Percentiles rank a stretch among this genome's conserved stretches.
phyloP scores from a whole-genome alignment of 192 early-diverging fungal species.

The Backusella westeae region DNA sequence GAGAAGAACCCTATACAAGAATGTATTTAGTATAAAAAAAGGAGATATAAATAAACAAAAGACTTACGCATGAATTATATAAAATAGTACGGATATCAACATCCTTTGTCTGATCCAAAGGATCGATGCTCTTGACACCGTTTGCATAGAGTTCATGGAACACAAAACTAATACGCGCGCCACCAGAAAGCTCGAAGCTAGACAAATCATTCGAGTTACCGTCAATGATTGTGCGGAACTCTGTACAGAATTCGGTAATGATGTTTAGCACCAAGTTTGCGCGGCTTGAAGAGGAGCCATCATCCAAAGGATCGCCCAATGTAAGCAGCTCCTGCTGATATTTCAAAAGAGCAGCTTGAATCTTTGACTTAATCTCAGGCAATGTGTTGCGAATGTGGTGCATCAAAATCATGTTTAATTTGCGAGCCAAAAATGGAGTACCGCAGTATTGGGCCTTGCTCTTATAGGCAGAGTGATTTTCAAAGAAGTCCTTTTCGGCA shows the following conservation, averaged over 20 bases:
- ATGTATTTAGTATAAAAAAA: too few species aligned
- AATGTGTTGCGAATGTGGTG: slow-evolving; percentile 98
- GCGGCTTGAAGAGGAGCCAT: slow-evolving; percentile 64
- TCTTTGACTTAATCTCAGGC: slow-evolving; percentile 99
- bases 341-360: slow-evolving; percentile 78
- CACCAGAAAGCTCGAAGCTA: slow-evolving; percentile 93
- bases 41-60: too few species aligned
- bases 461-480: slow-evolving; percentile 93
- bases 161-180: slow-evolving; percentile 98
- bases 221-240: slow-evolving; percentile 94
- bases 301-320: slow-evolving; percentile 90
- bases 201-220: slow-evolving; percentile 96
- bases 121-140: slow-evolving; percentile 93
- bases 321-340: slow-evolving; percentile 83
- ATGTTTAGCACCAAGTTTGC: slow-evolving; percentile 95
- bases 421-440: slow-evolving; percentile 94
- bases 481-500: slow-evolving; percentile 90
- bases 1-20: slow-evolving; percentile 76
- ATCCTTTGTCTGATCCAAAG: slow-evolving; percentile 99
- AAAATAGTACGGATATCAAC: slow-evolving; percentile 97
- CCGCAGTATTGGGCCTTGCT: slow-evolving; percentile 99
- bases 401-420: slow-evolving; percentile 98
- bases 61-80: slow-evolving; percentile 89
- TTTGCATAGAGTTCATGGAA: slow-evolving; percentile 96
- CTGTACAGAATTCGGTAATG: slow-evolving; percentile 98